Conservation (phyloP, 352 stramenopile species). For the Phytophthora pinifolia region DNA sequence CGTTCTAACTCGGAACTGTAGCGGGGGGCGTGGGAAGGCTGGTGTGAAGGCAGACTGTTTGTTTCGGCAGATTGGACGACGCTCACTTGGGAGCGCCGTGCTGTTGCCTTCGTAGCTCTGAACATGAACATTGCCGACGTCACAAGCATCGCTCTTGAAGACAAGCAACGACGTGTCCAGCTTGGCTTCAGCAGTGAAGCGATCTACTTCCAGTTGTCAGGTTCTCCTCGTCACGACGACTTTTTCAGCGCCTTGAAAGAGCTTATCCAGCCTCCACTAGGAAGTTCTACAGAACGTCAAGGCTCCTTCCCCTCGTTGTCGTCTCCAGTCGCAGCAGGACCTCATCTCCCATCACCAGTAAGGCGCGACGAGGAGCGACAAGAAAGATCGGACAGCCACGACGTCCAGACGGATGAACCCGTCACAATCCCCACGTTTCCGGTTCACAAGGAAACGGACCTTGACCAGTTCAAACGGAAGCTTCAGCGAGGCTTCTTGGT, state of each 20-base stretch:
- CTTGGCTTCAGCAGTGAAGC: conserved; percentile 17
- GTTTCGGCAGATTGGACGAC: conserved; percentile 14
- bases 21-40: conserved; percentile 29
- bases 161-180: conserved; percentile 14
- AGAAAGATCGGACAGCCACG: neutral
- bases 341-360: neutral
- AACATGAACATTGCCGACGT: conserved; percentile 28
- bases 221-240: conserved; percentile 11
- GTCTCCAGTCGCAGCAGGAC: conserved; percentile 1
- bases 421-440: neutral
- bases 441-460: conserved; percentile 12
- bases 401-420: neutral
- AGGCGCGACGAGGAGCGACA: neutral
- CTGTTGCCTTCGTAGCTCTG: conserved; percentile 17
- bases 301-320: conserved; percentile 8
- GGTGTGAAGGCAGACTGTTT: conserved; percentile 28
- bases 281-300: neutral
- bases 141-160: conserved; percentile 14
- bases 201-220: conserved; percentile 17
- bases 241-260: conserved; percentile 22
- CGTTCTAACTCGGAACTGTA: conserved; percentile 4
- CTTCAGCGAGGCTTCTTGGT: conserved; percentile 42
- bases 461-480: conserved; percentile 41
- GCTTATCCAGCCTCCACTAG: conserved; percentile 7
- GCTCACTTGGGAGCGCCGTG: conserved; percentile 24